Conservation (phyloP, 345 rosid genomes). For the Brassica incana region DNA sequence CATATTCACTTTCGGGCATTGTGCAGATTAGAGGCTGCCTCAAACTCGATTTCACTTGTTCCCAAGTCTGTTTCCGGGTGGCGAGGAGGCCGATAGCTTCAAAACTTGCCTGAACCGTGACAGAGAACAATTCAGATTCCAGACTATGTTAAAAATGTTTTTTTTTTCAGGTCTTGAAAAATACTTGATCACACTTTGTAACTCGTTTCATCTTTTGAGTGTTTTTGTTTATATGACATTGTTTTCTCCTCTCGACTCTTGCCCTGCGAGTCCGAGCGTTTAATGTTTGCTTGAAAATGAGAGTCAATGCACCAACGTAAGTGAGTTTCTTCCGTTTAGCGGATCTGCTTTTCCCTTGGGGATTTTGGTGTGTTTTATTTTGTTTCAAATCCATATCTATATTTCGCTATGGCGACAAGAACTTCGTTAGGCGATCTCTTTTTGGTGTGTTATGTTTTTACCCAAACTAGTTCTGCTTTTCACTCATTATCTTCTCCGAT, state of each 20-base stretch:
- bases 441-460: no score
- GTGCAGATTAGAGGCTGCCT: slow-evolving; percentile 81
- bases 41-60: slow-evolving; percentile 63
- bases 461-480: no score
- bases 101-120: slow-evolving; percentile 1
- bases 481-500: no score
- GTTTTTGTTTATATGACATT: not conserved
- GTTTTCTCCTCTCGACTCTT: not conserved
- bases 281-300: not conserved
- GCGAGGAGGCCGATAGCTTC: slow-evolving; percentile 63
- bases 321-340: no score
- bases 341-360: no score
- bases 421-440: no score
- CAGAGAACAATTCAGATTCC: not conserved
- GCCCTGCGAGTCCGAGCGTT: not conserved
- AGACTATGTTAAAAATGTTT: not conserved
- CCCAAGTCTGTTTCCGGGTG: slow-evolving; percentile 78
- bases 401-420: no score
- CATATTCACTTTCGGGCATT: not conserved
- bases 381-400: no score
- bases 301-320: not conserved
- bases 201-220: not conserved
- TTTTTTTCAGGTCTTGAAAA: not conserved
- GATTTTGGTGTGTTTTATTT: no score
- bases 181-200: slow-evolving; percentile 2